A percentile compares a stretch with the other conserved stretches of the same genome.
These are phyloP conservation scores for Strobilomyces confusus DNA, from an alignment of 768 basidiomycete genomes.

Conservation along the genomic window DNA sequence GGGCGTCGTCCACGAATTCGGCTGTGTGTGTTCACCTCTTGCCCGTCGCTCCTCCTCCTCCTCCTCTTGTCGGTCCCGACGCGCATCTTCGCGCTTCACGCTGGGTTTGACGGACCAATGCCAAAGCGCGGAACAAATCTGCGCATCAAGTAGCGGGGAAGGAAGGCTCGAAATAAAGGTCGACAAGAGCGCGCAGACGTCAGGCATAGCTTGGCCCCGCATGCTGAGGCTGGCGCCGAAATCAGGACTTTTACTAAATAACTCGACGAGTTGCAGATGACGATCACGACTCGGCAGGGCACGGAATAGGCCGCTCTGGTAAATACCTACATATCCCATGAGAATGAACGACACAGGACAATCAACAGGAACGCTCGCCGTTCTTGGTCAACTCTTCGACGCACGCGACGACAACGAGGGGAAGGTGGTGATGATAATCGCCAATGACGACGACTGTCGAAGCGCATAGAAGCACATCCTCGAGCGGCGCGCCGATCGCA, in stretches of 20 bases:
- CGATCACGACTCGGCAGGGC: conserved; percentile 39
- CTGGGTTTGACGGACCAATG: conserved; percentile 43
- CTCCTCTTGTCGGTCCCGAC: conserved; percentile 26
- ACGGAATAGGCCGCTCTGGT: conserved; percentile 41
- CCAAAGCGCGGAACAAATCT: conserved; percentile 41
- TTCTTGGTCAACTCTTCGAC: conserved; percentile 47
- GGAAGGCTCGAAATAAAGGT: conserved; percentile 47
- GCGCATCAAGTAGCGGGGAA: conserved; percentile 40
- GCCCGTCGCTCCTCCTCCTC: conserved; percentile 32
- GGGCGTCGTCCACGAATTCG: conserved; percentile 4
- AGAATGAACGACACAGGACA: neutral
- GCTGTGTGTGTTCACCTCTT: conserved; percentile 25
- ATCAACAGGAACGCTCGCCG: conserved; percentile 20
- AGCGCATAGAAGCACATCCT: conserved; percentile 31
- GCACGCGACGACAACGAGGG: conserved; percentile 37
- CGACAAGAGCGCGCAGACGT: conserved; percentile 44
- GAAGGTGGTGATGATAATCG: conserved; percentile 37
- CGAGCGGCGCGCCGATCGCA: conserved; percentile 35
- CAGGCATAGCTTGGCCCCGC: conserved; percentile 37
- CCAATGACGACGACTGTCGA: conserved; percentile 32
- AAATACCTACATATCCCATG: conserved; percentile 33
- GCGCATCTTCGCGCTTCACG: conserved; percentile 31
- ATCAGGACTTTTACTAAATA: conserved; percentile 34
- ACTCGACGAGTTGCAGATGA: conserved; percentile 35
- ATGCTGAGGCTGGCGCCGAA: conserved; percentile 25